phyloP scores from a whole-genome alignment of 192 early-diverging fungal species.

The Umbelopsis vinacea region DNA sequence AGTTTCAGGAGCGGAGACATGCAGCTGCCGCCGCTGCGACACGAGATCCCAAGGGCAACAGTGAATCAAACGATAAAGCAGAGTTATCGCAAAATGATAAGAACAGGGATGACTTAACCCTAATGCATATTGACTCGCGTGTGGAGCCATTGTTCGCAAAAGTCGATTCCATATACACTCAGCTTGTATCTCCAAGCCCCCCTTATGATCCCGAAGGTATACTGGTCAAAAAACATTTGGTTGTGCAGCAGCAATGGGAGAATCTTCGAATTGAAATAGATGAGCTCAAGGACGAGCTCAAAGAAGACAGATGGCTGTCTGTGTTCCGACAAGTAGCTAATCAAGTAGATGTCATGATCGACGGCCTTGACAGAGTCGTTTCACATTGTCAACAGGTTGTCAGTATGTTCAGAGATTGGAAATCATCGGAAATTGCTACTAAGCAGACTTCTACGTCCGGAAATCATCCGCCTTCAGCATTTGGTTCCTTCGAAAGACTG shows the following conservation, averaged over 20 bases:
- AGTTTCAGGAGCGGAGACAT: constrained; percentile 48
- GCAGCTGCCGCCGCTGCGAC: constrained; percentile 9
- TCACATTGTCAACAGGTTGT: constrained; percentile 47
- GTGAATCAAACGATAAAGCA: neutral
- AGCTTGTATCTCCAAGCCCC: constrained; percentile 31
- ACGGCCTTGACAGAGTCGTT: constrained; percentile 57
- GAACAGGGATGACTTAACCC: constrained; percentile 37
- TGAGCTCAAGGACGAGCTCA: constrained; percentile 58
- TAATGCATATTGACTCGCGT: constrained; percentile 54
- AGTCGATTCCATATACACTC: constrained; percentile 51
- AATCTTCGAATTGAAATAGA: constrained; percentile 57
- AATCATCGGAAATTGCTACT: neutral
- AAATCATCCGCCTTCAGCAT: neutral
- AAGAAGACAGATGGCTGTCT: constrained; percentile 61
- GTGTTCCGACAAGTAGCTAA: constrained; percentile 58
- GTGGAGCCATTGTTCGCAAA: constrained; percentile 55
- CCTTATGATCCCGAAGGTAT: constrained; percentile 39
- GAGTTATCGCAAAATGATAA: neutral
- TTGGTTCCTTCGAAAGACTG: constrained; percentile 30
- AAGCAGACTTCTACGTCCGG: neutral
- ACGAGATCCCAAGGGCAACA: neutral
- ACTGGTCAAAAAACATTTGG: constrained; percentile 35
- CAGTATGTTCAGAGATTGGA: constrained; percentile 31
- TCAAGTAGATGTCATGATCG: constrained; percentile 63
- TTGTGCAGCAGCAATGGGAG: constrained; percentile 55